phyloP scores from a whole-genome alignment of 768 basidiomycete species.

The Boletus rubropictus region DNA sequence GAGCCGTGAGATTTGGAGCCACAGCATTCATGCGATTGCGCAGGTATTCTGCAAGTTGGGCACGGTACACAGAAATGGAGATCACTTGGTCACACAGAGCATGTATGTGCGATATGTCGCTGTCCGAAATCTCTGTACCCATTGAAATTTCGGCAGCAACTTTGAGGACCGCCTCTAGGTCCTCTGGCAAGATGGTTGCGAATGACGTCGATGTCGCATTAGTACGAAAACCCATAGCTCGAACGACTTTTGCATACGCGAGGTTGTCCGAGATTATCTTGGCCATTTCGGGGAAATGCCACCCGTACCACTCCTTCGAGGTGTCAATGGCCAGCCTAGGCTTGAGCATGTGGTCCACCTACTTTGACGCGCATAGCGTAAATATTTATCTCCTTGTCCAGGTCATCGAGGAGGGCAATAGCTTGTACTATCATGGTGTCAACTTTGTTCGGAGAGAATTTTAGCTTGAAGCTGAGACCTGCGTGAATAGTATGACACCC shows the following conservation, averaged over 20 bases:
- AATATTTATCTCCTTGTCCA: conserved; percentile 99
- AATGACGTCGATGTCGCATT: conserved; percentile 85
- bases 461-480: conserved; percentile 82
- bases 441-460: conserved; percentile 99
- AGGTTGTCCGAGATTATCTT: conserved; percentile 98
- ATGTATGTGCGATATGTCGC: conserved; percentile 95
- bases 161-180: conserved; percentile 91
- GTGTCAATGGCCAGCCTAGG: background rate
- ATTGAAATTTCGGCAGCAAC: conserved; percentile 96
- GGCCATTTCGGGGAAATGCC: conserved; percentile 99
- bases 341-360: conserved; percentile 11
- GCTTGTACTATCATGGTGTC: conserved; percentile 99
- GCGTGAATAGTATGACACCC: conserved; percentile 5
- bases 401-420: conserved; percentile 92
- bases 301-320: conserved; percentile 97
- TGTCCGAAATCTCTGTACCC: conserved; percentile 98
- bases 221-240: conserved; percentile 94
- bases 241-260: conserved; percentile 93
- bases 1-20: conserved; percentile 90
- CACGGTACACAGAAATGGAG: conserved; percentile 88
- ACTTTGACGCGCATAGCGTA: conserved; percentile 99
- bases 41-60: conserved; percentile 94
- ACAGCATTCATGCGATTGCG: conserved; percentile 98
- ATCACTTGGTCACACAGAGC: conserved; percentile 98
- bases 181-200: conserved; percentile 89